Evolutionary conservation across 2,329 filamentous ascomycete species (phyloP).

Genomic region (Chaetomiaceae sp.): DNA sequence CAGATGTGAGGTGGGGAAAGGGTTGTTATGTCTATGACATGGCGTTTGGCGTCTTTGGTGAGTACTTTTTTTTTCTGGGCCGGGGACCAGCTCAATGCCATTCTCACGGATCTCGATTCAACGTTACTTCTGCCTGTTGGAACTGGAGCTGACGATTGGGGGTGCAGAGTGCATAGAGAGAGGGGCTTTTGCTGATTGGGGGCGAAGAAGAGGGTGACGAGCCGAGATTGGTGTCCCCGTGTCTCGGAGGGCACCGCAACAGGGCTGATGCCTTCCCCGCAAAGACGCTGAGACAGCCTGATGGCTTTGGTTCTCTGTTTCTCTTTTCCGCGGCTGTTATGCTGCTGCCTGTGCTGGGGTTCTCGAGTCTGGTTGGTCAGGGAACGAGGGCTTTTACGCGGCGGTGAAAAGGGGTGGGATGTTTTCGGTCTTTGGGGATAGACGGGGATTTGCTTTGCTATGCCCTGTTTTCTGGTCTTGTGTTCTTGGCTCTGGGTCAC

Average conservation of each 20-base stretch:
- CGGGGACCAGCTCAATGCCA: no score
- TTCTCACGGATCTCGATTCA: not conserved
- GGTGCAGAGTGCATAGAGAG: not conserved
- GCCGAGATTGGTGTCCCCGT: no score
- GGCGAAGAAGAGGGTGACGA: no score
- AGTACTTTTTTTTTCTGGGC: not conserved
- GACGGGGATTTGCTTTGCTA: not conserved
- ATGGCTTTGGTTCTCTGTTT: not conserved
- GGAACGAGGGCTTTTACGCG: conserved; percentile 4
- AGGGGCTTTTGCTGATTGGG: no score
- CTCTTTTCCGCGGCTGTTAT: no score
- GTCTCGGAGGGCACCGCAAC: no score
- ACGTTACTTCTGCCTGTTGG: not conserved
- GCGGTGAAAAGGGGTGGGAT: conserved; percentile 2
- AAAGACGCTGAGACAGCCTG: conserved; percentile 3
- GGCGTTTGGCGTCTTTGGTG: no score
- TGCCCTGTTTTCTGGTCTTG: not conserved
- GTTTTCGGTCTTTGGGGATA: not conserved
- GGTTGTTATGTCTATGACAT: no score
- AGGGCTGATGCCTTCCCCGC: no score
- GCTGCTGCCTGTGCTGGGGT: no score
- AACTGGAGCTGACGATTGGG: conserved; percentile 7
- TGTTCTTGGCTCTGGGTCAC: conserved; percentile 5
- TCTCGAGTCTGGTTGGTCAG: conserved; percentile 10
- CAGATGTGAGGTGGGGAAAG: no score